Base-by-base conservation (phyloP, 1,284 basidiomycete species). In the Trichosporon inkin region DNA sequence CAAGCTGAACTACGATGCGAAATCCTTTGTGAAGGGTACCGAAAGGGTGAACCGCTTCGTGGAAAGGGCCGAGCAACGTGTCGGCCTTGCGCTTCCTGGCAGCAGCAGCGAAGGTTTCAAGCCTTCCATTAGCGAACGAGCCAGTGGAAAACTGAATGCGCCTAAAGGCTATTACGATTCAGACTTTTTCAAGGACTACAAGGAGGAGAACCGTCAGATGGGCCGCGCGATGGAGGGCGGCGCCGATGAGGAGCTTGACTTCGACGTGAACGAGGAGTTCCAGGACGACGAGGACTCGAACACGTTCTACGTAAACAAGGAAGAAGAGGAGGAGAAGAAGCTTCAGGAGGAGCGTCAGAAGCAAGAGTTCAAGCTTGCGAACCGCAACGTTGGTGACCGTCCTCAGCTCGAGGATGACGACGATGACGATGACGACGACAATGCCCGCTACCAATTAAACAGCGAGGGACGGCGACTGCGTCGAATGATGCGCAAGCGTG, bases 211-310 rank as follows among this genome's bases (percentile, higher is more conserved):
- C 13, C 62, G 74, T 37, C 61, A 65, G 22, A 52, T 71, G 4
- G 70, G 69, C 22, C 61, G 71, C 36, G 75, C 74, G 4, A 49
- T 77, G 20, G 75, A 77, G 58, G 75, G 73, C 20, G 74, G 72
- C 4, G 57, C 67, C 10, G 75, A 73, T 55, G 74, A 75, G 60
- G 75, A 77, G 57, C 65, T 77, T 10, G 75, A 77, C 61, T 77
- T 69, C 55, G 74, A 77, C 55, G 64, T 67, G 17, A 68, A 70
- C 41, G 75, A 77, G n/a, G 69, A 73, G 24, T 77, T 77, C 53
- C 72, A 74, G 54, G 75, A 77, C 63, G 75, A 77, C 54, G 75
- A 77, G 44, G 75, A 77, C 53, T 65, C 63, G 60, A 75, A 76
- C 58, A 73, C 71, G 0, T 75, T 77, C 65, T 73, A 77, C 53